These are phyloP conservation scores for Endocladia muricata DNA, from an alignment of 31 red algal genomes.

Conservation along the genomic window DNA sequence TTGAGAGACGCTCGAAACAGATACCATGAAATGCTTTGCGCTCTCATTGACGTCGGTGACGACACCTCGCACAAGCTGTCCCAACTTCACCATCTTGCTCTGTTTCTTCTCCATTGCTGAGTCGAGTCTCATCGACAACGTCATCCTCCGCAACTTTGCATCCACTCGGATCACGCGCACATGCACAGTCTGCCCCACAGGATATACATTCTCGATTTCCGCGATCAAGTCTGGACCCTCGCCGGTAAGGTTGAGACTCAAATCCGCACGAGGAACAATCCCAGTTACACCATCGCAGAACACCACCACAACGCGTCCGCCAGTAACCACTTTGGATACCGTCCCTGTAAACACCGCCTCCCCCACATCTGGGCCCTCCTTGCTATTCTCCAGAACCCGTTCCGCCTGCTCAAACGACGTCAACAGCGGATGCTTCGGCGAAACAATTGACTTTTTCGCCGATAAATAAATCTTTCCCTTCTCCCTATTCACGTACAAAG, in stretches of 20 bases:
- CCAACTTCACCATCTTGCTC: not conserved
- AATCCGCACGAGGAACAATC: conserved; percentile 18
- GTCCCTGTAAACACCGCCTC: conserved; percentile 27
- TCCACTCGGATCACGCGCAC: conserved; percentile 33
- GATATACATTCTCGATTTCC: conserved; percentile 49
- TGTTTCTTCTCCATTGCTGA: not conserved
- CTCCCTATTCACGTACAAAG: conserved; percentile 28
- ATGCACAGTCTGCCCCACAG: conserved; percentile 56
- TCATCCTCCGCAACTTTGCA: conserved; percentile 22
- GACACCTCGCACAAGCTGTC: conserved; percentile 10
- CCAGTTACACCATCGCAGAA: conserved; percentile 43
- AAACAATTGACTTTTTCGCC: conserved; percentile 43
- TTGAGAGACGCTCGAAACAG: conserved; percentile 2
- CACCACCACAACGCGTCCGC: conserved; percentile 31
- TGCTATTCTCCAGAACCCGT: conserved; percentile 1
- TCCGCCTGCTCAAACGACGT: conserved; percentile 42
- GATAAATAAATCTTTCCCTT: conserved; percentile 46
- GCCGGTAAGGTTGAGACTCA: conserved; percentile 8
- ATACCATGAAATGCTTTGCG: conserved; percentile 14
- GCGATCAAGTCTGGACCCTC: not conserved
- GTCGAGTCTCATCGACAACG: conserved; percentile 35
- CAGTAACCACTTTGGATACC: conserved; percentile 9
- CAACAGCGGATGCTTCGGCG: conserved; percentile 35
- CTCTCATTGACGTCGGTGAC: conserved; percentile 12
- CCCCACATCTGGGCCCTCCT: not conserved